A percentile compares a stretch with the other conserved stretches of the same genome.
phyloP scores from a whole-genome alignment of 2,329 filamentous ascomycete species.

The Monilinia polystroma region DNA sequence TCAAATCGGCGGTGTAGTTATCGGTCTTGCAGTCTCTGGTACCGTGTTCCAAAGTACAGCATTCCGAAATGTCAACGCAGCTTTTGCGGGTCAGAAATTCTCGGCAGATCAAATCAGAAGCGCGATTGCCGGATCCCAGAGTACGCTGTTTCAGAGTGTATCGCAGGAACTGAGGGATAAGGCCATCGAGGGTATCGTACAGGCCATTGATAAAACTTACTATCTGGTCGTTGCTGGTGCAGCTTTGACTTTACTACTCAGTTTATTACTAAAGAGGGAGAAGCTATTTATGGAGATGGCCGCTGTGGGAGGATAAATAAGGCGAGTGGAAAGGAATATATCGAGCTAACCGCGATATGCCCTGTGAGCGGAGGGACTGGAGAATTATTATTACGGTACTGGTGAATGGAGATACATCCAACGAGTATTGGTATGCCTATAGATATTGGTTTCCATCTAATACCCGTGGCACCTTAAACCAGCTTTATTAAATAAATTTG shows the following conservation, averaged over 20 bases:
- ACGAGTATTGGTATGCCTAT: conserved; percentile 4
- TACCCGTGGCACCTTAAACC: not conserved
- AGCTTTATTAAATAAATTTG: conserved; percentile 1
- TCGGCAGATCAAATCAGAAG: conserved; percentile 30
- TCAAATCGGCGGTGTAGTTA: conserved; percentile 39
- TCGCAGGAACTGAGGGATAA: conserved; percentile 24
- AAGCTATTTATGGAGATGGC: conserved; percentile 25
- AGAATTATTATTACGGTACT: not conserved
- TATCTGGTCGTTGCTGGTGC: conserved; percentile 37
- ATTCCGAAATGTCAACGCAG: conserved; percentile 33
- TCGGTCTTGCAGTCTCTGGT: conserved; percentile 41
- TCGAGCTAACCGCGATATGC: too few relatives aligned
- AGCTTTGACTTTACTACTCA: conserved; percentile 33
- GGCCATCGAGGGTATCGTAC: conserved; percentile 36
- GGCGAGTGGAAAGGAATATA: not conserved
- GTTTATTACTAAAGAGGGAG: conserved; percentile 37
- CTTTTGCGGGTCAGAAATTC: conserved; percentile 29
- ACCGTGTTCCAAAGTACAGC: conserved; percentile 41
- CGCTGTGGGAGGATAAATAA: conserved; percentile 16
- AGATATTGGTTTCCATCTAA: not conserved
- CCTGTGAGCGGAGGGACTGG: too few relatives aligned
- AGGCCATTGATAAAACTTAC: conserved; percentile 36
- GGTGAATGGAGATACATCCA: not conserved
- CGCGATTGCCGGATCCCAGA: conserved; percentile 31
- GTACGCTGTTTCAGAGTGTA: conserved; percentile 22